phyloP scores from a whole-genome alignment of 2,329 filamentous ascomycete species.

The Aspergillus neotritici region DNA sequence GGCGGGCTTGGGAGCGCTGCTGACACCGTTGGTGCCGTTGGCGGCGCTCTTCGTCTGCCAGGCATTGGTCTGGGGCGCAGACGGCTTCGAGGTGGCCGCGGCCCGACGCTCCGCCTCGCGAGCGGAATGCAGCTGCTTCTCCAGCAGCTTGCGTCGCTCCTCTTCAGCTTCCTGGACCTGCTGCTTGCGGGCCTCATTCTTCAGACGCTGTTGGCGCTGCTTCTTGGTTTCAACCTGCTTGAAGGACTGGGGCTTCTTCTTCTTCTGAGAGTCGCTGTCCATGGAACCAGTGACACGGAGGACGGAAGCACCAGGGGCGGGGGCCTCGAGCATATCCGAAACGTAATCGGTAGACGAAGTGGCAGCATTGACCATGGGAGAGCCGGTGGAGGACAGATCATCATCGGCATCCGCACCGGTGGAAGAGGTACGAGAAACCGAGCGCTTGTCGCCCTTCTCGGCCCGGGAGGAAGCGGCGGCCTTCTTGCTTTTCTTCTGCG shows the following conservation, averaged over 20 bases:
- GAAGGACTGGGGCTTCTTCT: conserved; percentile 55
- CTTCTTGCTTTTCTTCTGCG: conserved; percentile 63
- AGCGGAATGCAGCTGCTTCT: conserved; percentile 77
- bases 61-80: conserved; percentile 44
- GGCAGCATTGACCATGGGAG: conserved; percentile 52
- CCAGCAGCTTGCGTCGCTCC: conserved; percentile 67
- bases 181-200: conserved; percentile 73
- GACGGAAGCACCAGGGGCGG: conserved; percentile 62
- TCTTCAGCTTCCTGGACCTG: conserved; percentile 72
- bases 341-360: conserved; percentile 56
- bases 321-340: conserved; percentile 84
- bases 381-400: conserved; percentile 65
- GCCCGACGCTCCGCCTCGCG: conserved; percentile 82
- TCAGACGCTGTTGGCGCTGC: conserved; percentile 86
- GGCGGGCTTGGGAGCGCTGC: conserved; percentile 18
- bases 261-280: conserved; percentile 45
- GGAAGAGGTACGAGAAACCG: conserved; percentile 53
- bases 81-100: conserved; percentile 44
- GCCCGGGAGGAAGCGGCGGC: conserved; percentile 50
- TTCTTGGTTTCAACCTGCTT: conserved; percentile 82
- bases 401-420: conserved; percentile 74
- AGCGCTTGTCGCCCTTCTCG: conserved; percentile 43
- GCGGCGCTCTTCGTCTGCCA: conserved; percentile 46
- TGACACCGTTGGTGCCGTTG: conserved; percentile 20
- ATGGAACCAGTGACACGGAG: conserved; percentile 68